Conservation (phyloP, 495 filamentous ascomycete species). For the Haplographium delicatum region DNA sequence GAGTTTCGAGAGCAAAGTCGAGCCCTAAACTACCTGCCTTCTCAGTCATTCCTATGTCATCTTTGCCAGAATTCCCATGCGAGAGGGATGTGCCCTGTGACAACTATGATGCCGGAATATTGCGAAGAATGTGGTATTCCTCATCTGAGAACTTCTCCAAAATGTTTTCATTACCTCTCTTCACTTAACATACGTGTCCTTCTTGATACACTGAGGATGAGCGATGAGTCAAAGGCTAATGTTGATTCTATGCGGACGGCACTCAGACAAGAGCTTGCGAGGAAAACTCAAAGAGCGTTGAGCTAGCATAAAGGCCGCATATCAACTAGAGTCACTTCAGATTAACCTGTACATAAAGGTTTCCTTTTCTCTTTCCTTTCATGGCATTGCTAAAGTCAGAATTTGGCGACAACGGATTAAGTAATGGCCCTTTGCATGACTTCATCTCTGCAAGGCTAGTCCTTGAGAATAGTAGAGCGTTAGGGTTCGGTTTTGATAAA, state of each 20-base stretch:
- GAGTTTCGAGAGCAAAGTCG: neutral
- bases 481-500: too few species aligned
- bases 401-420: too few species aligned
- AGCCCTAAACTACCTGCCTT: neutral
- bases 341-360: too few species aligned
- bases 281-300: neutral
- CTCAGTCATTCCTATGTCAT: too few species aligned
- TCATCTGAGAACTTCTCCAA: conserved; percentile 46
- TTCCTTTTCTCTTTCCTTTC: too few species aligned
- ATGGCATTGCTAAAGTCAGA: too few species aligned
- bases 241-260: conserved; percentile 39
- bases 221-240: conserved; percentile 48
- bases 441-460: too few species aligned
- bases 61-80: conserved; percentile 51
- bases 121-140: conserved; percentile 66
- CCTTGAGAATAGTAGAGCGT: too few species aligned
- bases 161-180: conserved; percentile 56
- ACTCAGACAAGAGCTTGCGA: neutral
- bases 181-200: conserved; percentile 53
- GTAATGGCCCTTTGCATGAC: too few species aligned
- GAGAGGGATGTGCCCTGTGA: conserved; percentile 55
- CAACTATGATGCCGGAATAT: conserved; percentile 51
- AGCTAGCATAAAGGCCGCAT: too few species aligned
- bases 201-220: conserved; percentile 53
- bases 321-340: too few species aligned